phyloP scores from a whole-genome alignment of 345 rosid species.

The Cochlearia excelsa region DNA sequence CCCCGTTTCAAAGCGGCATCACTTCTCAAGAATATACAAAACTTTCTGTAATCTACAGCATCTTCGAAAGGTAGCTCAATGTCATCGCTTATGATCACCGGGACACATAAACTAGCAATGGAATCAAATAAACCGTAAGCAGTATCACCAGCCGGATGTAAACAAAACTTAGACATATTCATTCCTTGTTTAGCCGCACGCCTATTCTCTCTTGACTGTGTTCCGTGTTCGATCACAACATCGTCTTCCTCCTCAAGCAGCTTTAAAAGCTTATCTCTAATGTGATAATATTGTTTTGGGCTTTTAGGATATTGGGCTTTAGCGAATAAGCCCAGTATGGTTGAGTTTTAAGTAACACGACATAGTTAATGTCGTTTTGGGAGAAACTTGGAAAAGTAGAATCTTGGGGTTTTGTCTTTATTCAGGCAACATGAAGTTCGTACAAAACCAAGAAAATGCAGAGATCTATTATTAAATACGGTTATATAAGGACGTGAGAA shows the following conservation, averaged over 20 bases:
- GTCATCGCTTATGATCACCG: slow-evolving; percentile 73
- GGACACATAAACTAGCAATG: slow-evolving; percentile 88
- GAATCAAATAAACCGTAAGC: slow-evolving; percentile 89
- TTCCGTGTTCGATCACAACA: slow-evolving; percentile 71
- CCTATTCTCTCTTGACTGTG: slow-evolving; percentile 75
- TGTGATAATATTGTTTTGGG: no score
- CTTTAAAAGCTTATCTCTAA: slow-evolving; percentile 72
- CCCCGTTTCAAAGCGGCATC: slow-evolving; percentile 60
- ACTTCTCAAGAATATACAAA: slow-evolving; percentile 66
- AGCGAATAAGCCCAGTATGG: no score
- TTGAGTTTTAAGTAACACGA: no score
- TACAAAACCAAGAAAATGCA: no score
- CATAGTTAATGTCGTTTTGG: no score
- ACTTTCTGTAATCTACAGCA: slow-evolving; percentile 68
- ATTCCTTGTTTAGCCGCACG: slow-evolving; percentile 70
- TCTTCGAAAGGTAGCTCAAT: slow-evolving; percentile 94
- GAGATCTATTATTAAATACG: no score
- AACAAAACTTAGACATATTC: slow-evolving; percentile 85
- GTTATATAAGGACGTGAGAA: no score
- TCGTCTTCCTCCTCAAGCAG: slow-evolving; percentile 67
- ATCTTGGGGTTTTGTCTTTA: no score
- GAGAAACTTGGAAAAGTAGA: no score
- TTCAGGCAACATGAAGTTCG: no score
- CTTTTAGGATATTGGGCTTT: no score
- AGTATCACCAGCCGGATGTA: slow-evolving; percentile 87